Conservation (phyloP, 352 stramenopile species). For the Peronosclerospora sorghi region DNA sequence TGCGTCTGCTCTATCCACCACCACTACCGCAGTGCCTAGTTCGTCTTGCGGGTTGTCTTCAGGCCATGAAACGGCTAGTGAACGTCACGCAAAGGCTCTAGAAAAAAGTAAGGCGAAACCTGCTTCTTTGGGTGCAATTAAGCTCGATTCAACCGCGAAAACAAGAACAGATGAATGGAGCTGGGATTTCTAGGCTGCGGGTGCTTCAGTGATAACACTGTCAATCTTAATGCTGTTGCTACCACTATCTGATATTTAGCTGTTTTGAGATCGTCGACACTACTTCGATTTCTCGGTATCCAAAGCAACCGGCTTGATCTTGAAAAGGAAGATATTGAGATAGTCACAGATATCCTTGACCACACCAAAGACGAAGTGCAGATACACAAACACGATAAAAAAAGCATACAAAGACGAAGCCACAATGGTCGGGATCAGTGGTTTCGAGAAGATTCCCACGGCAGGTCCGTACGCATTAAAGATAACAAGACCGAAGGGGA, state of each 20-base stretch:
- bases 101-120: constrained; percentile 52
- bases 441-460: constrained; percentile 33
- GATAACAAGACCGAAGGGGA: constrained; percentile 64
- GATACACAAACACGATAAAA: constrained; percentile 66
- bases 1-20: constrained; percentile 14
- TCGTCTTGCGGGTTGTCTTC: constrained; percentile 10
- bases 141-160: constrained; percentile 25
- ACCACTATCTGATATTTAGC: constrained; percentile 2
- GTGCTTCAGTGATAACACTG: background rate
- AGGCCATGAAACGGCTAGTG: constrained; percentile 33
- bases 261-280: background rate
- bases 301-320: constrained; percentile 35
- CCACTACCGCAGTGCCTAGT: constrained; percentile 1
- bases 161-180: constrained; percentile 68
- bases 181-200: constrained; percentile 54
- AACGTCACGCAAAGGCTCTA: constrained; percentile 48
- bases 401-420: constrained; percentile 57
- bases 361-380: constrained; percentile 73
- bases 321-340: constrained; percentile 80
- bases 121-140: constrained; percentile 45
- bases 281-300: constrained; percentile 29
- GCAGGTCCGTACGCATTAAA: constrained; percentile 57
- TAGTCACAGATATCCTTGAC: constrained; percentile 81
- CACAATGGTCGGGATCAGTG: constrained; percentile 51
- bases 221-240: constrained; percentile 2